Base-by-base conservation (phyloP, 345 rosid genomes). In the Psidium friedrichsthalianum region DNA sequence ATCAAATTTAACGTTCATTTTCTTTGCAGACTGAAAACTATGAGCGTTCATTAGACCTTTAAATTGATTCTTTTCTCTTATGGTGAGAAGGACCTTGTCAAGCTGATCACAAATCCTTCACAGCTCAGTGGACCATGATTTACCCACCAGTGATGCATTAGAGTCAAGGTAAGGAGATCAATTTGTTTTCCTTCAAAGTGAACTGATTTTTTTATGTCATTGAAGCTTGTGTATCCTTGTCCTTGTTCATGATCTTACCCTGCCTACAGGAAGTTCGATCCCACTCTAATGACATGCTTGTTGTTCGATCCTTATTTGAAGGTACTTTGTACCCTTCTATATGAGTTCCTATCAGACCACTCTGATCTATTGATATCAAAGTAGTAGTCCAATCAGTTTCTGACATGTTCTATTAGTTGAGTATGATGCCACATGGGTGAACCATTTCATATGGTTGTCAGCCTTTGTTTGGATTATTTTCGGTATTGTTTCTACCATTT, bases 51-150 rank as follows among this genome's bases (percentile, higher is more conserved):
- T 32, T 18, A 69, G 47, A 36, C 47, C 80, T 69, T 82, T 53
- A 29, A 15, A 25, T 27, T 53, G 29, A 25, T 64, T 83, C 82
- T 47, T 74, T 47, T 51, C 80, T 52, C 56, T 85, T 80, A 56
- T 84, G 85, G 85, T 87, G 82, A 57, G 59, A 83, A 97, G 99
- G 98, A 94, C 90, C 95, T 94, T 97, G 98, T 87, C 95, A 91
- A 90, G 95, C 94, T 89, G 98, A 97, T 91, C 93, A 95, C 83
- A 97, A 93, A 89, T 93, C 98, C 85, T 94, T 97, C 89, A 92
- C 98, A 55, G 87, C 92, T 81, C 98, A 93, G 83, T 95, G 98
- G 98, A 92, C 94, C 89, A 88, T 95, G 90, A 94, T 97, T 91
- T 97, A 89, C 98, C 98, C 21, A 94, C 97, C 54, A 91, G 88